phyloP scores from a whole-genome alignment of 1,139 yeast species.

The Magnusiomyces ingens region DNA sequence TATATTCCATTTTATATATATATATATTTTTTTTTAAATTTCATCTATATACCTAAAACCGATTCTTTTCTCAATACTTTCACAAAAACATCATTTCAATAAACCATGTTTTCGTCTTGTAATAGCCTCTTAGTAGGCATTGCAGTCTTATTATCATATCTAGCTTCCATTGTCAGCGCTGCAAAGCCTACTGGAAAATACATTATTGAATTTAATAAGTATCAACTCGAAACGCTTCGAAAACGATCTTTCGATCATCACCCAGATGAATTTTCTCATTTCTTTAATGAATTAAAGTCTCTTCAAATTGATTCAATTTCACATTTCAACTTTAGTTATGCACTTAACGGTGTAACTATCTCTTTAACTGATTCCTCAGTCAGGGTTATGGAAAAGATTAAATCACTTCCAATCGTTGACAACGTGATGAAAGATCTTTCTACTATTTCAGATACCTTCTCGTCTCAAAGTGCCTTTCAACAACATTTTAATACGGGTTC shows the following conservation, averaged over 20 bases:
- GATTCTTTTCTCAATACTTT: no score
- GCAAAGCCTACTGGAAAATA: not conserved
- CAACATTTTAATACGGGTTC: not conserved
- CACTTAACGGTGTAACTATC: conserved; percentile 13
- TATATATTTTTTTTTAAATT: no score
- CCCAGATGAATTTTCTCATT: not conserved
- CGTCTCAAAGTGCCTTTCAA: not conserved
- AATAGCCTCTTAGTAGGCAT: no score
- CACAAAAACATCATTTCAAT: no score
- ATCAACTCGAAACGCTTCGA: not conserved
- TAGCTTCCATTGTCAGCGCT: no score
- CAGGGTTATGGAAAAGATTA: not conserved
- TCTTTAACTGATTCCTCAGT: not conserved
- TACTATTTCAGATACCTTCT: not conserved
- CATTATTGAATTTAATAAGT: conserved; percentile 1
- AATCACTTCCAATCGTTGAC: conserved; percentile 6
- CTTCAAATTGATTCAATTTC: not conserved
- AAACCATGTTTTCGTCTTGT: no score
- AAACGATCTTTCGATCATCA: not conserved
- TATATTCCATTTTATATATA: no score
- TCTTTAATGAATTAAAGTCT: not conserved
- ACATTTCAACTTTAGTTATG: conserved; percentile 5
- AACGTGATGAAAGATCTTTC: not conserved
- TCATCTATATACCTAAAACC: no score
- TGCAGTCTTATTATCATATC: no score